Evolutionary conservation across 2,329 filamentous ascomycete species (phyloP).

Genomic region (Emmonsiellopsis sp.): DNA sequence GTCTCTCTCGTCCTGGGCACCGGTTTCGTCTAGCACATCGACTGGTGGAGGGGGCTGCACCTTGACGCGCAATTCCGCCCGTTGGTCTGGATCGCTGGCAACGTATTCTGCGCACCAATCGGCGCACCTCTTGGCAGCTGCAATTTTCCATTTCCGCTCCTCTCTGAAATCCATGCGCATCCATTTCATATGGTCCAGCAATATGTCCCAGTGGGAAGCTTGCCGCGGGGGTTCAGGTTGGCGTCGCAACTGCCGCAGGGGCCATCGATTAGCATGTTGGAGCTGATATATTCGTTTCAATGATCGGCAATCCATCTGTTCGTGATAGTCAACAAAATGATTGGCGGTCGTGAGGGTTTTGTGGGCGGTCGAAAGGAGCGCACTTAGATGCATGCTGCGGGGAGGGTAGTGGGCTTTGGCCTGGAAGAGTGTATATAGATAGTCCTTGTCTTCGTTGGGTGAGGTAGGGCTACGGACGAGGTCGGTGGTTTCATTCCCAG

Average conservation of each 20-base stretch:
- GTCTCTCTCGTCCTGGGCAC: constrained; percentile 22
- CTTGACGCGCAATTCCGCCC: constrained; percentile 59
- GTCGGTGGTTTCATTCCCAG: constrained; percentile 34
- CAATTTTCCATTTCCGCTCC: constrained; percentile 87
- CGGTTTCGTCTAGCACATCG: constrained; percentile 15
- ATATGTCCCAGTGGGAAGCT: constrained; percentile 71
- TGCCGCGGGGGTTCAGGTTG: constrained; percentile 70
- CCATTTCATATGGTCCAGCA: constrained; percentile 92
- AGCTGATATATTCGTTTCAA: constrained; percentile 79
- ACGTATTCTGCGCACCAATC: constrained; percentile 78
- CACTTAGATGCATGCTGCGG: constrained; percentile 47
- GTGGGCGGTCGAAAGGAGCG: constrained; percentile 69
- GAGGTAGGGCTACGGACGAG: constrained; percentile 42
- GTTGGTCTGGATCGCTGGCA: constrained; percentile 52
- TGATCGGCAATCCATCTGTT: constrained; percentile 80
- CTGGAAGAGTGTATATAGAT: constrained; percentile 55
- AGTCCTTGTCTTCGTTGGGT: constrained; percentile 44
- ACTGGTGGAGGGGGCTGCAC: constrained; percentile 35
- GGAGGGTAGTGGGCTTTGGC: constrained; percentile 49
- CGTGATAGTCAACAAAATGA: constrained; percentile 70
- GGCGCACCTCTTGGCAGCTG: constrained; percentile 69
- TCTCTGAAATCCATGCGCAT: constrained; percentile 94
- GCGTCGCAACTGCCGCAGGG: constrained; percentile 77
- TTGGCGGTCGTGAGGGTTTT: constrained; percentile 86
- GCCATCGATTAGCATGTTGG: constrained; percentile 88